Evolutionary conservation across 2,329 filamentous ascomycete species (phyloP).

Genomic region (Fusarium azukiicola): DNA sequence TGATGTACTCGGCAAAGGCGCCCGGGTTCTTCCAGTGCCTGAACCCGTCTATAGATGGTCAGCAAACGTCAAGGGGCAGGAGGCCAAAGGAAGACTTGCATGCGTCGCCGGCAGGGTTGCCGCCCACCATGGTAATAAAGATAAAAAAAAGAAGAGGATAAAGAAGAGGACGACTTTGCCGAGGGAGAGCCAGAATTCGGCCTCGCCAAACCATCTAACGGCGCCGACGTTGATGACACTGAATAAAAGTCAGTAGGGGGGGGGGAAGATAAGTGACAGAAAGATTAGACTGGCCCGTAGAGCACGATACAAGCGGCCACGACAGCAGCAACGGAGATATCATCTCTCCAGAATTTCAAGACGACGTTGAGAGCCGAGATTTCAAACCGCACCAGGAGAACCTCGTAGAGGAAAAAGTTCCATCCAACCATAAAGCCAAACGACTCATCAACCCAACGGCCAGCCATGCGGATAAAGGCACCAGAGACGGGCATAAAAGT

Average conservation of each 20-base stretch:
- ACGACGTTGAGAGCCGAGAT: constrained; percentile 27
- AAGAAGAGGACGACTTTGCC: constrained; percentile 29
- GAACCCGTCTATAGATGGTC: constrained; percentile 1
- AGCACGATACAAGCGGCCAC: constrained; percentile 22
- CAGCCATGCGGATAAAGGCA: constrained; percentile 27
- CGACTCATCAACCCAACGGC: constrained; percentile 27
- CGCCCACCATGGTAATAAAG: constrained; percentile 32
- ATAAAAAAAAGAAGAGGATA: constrained; percentile 27
- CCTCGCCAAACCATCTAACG: constrained; percentile 26
- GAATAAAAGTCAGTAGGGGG: background rate
- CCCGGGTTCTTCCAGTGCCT: constrained; percentile 22
- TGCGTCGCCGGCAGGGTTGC: constrained; percentile 18
- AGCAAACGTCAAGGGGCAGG: too few species aligned
- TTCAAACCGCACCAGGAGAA: constrained; percentile 26
- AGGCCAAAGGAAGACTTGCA: background rate
- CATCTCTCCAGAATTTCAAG: constrained; percentile 26
- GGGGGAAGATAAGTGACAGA: background rate
- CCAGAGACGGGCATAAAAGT: constrained; percentile 22
- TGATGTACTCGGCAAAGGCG: constrained; percentile 15
- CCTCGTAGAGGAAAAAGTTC: constrained; percentile 32
- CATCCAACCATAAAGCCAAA: constrained; percentile 32
- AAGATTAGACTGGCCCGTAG: background rate
- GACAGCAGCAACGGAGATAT: constrained; percentile 27
- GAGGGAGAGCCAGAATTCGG: constrained; percentile 31
- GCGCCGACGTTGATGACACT: constrained; percentile 28